Base-by-base conservation (phyloP, 2,329 filamentous ascomycete genomes). In the Alternaria viburni region DNA sequence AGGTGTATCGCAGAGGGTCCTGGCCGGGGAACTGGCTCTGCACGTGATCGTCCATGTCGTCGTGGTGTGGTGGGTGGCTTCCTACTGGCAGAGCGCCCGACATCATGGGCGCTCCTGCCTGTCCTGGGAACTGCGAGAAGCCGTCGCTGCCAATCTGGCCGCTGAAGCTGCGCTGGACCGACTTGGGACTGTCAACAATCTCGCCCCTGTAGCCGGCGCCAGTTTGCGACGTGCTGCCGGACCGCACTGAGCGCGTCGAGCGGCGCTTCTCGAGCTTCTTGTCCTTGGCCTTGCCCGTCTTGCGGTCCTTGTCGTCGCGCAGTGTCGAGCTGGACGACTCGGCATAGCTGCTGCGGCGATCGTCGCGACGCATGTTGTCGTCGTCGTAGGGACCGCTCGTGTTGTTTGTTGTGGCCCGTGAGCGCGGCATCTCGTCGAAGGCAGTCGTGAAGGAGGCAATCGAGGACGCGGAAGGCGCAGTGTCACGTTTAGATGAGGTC, bases 1-100 rank as follows among this genome's bases (percentile, higher is more conserved):
- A 74, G 10, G 85, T 69, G 62, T 78, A 83, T 11, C 80, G 76
- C 6, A 75, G 65, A 15, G 86, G 84, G 60, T 87, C 82, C 72
- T 88, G 87, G 52, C 86, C 86, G 6, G 87, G 87, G 68, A 89
- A 89, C 69, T 89, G 88, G 68, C 86, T 82, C 36, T 82, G 77
- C 30, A 87, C 80, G 70, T 87, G 84, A 30, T 85, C 80, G 54
- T 84, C 82, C 66, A 81, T 80, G 49, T 15, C 54, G 17, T 51
- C 62, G 47, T 62, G 25, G 36, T 54, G 49, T 47, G 77, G 70
- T 41, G 54, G 44, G 45, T 75, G 73, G 44, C 65, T 69, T 62
- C 67, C 67, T 21, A 67, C 59, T 32, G 77, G 76, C 61, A 77
- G 69, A 59, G 71, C 75, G 60, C 73, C 76, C 30, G 77, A 77